Base-by-base conservation (phyloP, 2,329 filamentous ascomycete genomes). In the Seiridium cupressi region DNA sequence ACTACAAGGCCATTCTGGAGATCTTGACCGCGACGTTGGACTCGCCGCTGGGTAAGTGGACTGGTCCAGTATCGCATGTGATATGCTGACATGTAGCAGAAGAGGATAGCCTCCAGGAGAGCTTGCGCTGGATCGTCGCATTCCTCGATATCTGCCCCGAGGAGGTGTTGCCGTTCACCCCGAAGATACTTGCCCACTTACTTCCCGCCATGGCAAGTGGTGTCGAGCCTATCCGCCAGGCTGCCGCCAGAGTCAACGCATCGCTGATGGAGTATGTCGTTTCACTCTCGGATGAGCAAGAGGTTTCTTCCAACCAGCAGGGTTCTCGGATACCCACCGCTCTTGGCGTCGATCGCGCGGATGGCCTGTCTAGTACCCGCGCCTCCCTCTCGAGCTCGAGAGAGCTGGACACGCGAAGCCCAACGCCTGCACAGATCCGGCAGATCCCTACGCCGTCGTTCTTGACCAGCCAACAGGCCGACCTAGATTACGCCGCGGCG, bases 81-180 rank as follows among this genome's bases (percentile, higher is more conserved):
- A n/a, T 51, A 32, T 42, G 61, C 64, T 69, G 60, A 69, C 58
- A 57, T 8, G n/a, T 26, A 40, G 66, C 72, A 89, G 93, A 97
- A 72, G 93, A 98, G 72, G 92, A 97, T 69, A 93, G 96, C 64
- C 85, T 97, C 49, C 82, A 97, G 44, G 96, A 96, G 57, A 93
- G 93, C 3, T 81, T 99, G 35, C 87, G 92, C 63, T 99, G 95
- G 95, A 93, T 99, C 64, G 93, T 97, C 65, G 91, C 90, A 61
- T 97, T 99, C 72, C 90, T 99, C 66, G 93, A 98, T 64, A 98
- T 99, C 51, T 97, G 93, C 68, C 94, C 95, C 0, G 95, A 97
- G 72, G 95, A 99, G 70, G 96, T 99, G 3, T 82, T 99, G 47
- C 91, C 91, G 3, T 98, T 98, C 73, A 95, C 96, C 0, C 96